Evolutionary conservation across 768 basidiomycete species (phyloP).

Genomic region (Termitomyces sp.): DNA sequence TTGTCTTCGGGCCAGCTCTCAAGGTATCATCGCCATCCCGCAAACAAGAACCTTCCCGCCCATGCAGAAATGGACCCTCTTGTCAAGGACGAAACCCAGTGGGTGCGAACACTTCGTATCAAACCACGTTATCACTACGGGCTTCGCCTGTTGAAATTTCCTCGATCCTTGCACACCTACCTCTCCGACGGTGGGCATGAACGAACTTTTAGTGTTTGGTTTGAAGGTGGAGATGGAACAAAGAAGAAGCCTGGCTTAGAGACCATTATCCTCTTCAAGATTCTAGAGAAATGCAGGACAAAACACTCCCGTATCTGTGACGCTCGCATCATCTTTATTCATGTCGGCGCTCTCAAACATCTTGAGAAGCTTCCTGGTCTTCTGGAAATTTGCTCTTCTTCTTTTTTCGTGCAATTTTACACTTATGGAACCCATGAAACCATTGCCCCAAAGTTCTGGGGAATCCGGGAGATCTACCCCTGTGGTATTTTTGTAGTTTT

Average conservation of each 20-base stretch:
- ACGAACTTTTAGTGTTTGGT: conserved; percentile 50
- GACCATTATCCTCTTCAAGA: conserved; percentile 34
- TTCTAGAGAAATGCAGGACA: conserved; percentile 44
- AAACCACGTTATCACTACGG: conserved; percentile 33
- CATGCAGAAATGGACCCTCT: conserved; percentile 18
- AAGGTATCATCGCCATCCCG: conserved; percentile 22
- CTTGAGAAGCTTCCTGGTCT: conserved; percentile 49
- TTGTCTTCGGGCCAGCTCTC: conserved; percentile 30
- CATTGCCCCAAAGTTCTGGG: conserved; percentile 52
- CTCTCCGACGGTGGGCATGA: conserved; percentile 28
- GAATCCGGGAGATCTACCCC: conserved; percentile 65
- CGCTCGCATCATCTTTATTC: conserved; percentile 58
- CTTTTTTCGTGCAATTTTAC: conserved; percentile 53
- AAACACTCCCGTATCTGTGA: conserved; percentile 33
- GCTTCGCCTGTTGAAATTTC: conserved; percentile 44
- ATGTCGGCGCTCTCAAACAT: conserved; percentile 50
- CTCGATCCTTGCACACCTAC: conserved; percentile 43
- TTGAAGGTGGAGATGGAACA: conserved; percentile 27
- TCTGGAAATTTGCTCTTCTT: conserved; percentile 40
- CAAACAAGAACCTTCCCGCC: conserved; percentile 10
- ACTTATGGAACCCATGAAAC: conserved; percentile 64
- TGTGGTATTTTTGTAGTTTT: conserved; percentile 38
- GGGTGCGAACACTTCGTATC: conserved; percentile 19
- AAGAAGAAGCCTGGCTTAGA: conserved; percentile 34
- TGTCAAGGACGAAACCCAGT: conserved; percentile 14